These are phyloP conservation scores for Chamaenerion angustifolium DNA, from an alignment of 345 rosid genomes.

Conservation along the genomic window DNA sequence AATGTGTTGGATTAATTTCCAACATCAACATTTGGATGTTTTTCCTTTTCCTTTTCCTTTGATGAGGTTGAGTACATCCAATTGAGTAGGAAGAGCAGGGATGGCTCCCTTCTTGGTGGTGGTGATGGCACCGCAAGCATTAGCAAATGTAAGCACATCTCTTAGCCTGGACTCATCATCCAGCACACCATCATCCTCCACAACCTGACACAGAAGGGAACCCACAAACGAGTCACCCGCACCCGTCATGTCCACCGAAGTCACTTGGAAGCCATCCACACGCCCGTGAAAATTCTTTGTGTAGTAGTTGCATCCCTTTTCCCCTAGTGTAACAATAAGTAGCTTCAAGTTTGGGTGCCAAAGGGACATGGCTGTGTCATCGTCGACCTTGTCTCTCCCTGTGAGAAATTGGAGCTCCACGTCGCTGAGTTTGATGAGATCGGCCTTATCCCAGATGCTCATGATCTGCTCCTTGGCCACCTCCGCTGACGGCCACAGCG, in stretches of 20 bases:
- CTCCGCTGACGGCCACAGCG: constrained; percentile 48
- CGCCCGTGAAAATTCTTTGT: constrained; percentile 30
- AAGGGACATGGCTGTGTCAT: constrained; percentile 13
- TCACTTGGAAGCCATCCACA: constrained; percentile 19
- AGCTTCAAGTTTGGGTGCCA: constrained; percentile 42
- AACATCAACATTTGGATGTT: too few relatives aligned
- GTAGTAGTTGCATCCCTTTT: constrained; percentile 43
- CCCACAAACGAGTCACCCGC: constrained; percentile 35
- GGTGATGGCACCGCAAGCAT: constrained; percentile 27
- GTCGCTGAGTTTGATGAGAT: constrained; percentile 47
- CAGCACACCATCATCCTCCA: too few relatives aligned
- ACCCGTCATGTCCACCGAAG: constrained; percentile 27
- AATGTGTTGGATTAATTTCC: too few relatives aligned
- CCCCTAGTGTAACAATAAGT: constrained; percentile 47
- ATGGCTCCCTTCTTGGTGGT: constrained; percentile 31
- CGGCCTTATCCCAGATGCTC: constrained; percentile 57
- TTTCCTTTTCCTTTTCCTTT: too few relatives aligned
- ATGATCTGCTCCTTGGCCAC: constrained; percentile 41
- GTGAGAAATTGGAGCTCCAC: constrained; percentile 31
- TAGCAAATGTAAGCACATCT: constrained; percentile 12
- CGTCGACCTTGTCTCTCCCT: constrained; percentile 17
- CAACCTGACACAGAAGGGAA: background rate
- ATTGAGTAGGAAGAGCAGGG: constrained; percentile 28
- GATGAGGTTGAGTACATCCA: constrained; percentile 9
- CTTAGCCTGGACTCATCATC: too few relatives aligned